phyloP scores from a whole-genome alignment of 805 yeast species.

The Dipodascopsis uninucleata region DNA sequence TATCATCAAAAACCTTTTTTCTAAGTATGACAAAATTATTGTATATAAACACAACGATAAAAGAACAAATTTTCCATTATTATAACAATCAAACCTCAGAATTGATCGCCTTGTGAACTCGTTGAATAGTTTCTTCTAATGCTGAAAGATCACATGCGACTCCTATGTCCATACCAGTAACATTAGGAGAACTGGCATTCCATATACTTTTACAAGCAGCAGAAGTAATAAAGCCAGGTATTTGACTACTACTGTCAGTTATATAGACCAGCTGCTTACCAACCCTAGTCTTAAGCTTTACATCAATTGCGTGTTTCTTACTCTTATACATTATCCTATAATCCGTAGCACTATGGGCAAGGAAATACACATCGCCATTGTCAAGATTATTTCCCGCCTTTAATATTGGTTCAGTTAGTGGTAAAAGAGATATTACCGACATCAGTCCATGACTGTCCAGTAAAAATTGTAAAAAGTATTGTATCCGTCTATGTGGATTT shows the following conservation, averaged over 20 bases:
- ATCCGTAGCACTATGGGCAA: constrained; percentile 21
- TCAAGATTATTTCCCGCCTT: constrained; percentile 24
- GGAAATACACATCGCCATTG: constrained; percentile 13
- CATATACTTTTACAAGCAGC: constrained; percentile 14
- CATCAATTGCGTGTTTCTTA: constrained; percentile 12
- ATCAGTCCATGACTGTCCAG: constrained; percentile 31
- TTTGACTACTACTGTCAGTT: constrained; percentile 8
- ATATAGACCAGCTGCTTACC: constrained; percentile 13
- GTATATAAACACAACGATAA: not conserved
- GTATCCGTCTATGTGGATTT: constrained; percentile 34
- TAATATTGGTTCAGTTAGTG: constrained; percentile 33
- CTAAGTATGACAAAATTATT: not conserved
- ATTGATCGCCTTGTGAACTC: constrained; percentile 14
- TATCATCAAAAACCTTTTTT: not conserved
- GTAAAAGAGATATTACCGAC: constrained; percentile 32
- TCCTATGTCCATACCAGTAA: constrained; percentile 16
- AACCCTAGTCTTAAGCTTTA: constrained; percentile 9
- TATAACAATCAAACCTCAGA: not conserved
- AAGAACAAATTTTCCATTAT: not conserved
- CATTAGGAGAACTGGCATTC: constrained; percentile 8
- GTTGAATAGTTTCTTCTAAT: constrained; percentile 12
- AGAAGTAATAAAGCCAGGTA: constrained; percentile 1
- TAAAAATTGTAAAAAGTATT: constrained; percentile 31
- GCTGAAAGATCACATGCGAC: constrained; percentile 18
- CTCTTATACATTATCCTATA: constrained; percentile 17